Evolutionary conservation across 164 flowering plant species (phyloP).

Genomic region (Macadamia tetraphylla): DNA sequence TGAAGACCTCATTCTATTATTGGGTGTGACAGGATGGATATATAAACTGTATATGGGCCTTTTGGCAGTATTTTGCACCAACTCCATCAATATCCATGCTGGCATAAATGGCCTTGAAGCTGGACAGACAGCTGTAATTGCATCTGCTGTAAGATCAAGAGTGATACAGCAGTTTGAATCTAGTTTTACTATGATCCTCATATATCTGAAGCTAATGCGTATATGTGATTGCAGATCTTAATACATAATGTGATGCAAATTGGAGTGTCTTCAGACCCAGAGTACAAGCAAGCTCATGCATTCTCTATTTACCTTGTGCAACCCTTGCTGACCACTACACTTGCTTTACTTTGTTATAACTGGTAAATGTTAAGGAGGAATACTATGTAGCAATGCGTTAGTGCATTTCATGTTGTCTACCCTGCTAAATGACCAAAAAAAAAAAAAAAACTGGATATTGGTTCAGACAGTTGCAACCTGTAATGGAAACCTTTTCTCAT

Average conservation of each 20-base stretch:
- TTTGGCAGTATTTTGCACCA: constrained; percentile 95
- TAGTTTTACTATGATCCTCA: constrained; percentile 11
- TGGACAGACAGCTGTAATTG: constrained; percentile 92
- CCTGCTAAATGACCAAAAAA: neutral
- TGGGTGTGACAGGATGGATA: constrained; percentile 56
- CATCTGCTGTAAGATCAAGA: constrained; percentile 75
- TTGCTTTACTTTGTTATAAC: constrained; percentile 84
- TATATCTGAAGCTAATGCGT: neutral
- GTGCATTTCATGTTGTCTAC: neutral
- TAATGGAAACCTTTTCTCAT: neutral
- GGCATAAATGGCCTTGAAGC: constrained; percentile 98
- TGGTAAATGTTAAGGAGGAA: constrained; percentile 41
- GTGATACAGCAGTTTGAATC: constrained; percentile 5
- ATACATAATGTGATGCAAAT: constrained; percentile 96
- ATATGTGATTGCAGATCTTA: constrained; percentile 54
- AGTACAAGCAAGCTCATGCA: constrained; percentile 90
- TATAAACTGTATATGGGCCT: constrained; percentile 92
- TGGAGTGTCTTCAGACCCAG: constrained; percentile 78
- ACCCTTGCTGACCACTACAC: constrained; percentile 79
- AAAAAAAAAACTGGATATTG: neutral
- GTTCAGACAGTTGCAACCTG: neutral
- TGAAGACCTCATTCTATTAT: neutral
- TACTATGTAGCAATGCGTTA: neutral
- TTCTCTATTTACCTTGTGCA: constrained; percentile 90
- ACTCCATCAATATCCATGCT: constrained; percentile 96